phyloP scores from a whole-genome alignment of 2,329 filamentous ascomycete genomes.

The Ascocoryne sarcoides region DNA sequence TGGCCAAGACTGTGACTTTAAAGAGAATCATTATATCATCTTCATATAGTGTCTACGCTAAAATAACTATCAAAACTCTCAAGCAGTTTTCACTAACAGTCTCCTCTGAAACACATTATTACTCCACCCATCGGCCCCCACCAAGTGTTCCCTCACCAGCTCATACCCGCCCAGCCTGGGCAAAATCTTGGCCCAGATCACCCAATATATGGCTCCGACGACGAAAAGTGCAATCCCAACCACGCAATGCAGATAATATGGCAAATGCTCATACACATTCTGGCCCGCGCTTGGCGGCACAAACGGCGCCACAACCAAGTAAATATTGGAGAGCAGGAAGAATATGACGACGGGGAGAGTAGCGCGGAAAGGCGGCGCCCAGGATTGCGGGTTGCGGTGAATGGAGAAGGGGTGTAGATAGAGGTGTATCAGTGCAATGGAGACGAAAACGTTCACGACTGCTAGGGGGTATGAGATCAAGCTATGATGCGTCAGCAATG shows the following conservation, averaged over 20 bases:
- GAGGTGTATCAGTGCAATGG: slow-evolving; percentile 43
- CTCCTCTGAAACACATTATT: slow-evolving; percentile 29
- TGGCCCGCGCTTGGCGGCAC: slow-evolving; percentile 43
- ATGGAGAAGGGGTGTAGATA: slow-evolving; percentile 39
- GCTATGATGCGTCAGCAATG: slow-evolving; percentile 25
- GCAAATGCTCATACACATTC: slow-evolving; percentile 44
- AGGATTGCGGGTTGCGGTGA: slow-evolving; percentile 40
- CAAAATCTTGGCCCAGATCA: slow-evolving; percentile 44
- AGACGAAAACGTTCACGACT: slow-evolving; percentile 47
- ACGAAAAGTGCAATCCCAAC: slow-evolving; percentile 47
- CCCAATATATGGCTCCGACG: slow-evolving; percentile 46
- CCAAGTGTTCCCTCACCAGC: slow-evolving; percentile 43
- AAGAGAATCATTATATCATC: too few relatives aligned
- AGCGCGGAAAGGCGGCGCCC: slow-evolving; percentile 47
- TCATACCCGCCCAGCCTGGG: slow-evolving; percentile 46
- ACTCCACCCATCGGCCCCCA: slow-evolving; percentile 57
- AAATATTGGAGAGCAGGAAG: slow-evolving; percentile 53
- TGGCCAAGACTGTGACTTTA: too few relatives aligned
- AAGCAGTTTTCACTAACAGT: too few relatives aligned
- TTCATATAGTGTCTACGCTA: too few relatives aligned
- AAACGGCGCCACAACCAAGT: slow-evolving; percentile 51
- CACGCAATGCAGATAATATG: slow-evolving; percentile 50
- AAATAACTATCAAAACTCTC: too few relatives aligned
- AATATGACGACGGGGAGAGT: slow-evolving; percentile 46
- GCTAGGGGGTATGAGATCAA: slow-evolving; percentile 57